A percentile compares a stretch with the other conserved stretches of the same genome.
phyloP scores from a whole-genome alignment of 345 rosid species.

The Pugionium cornutum region DNA sequence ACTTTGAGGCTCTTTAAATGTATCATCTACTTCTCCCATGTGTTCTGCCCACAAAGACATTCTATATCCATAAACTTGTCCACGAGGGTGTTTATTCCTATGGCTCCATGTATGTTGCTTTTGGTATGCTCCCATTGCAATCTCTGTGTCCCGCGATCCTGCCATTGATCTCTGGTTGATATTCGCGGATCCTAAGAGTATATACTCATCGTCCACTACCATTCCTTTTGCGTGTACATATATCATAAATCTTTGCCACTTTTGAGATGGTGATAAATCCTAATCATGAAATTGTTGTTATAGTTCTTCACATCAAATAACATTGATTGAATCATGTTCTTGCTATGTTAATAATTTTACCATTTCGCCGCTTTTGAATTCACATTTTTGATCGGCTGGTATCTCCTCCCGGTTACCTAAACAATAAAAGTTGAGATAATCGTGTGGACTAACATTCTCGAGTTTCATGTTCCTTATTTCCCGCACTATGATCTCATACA shows the following conservation, averaged over 20 bases:
- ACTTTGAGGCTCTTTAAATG: slow-evolving; percentile 55
- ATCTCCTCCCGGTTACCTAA: slow-evolving; percentile 71
- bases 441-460: slow-evolving; percentile 59
- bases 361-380: slow-evolving; percentile 36
- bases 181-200: slow-evolving; percentile 85
- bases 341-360: slow-evolving; percentile 55
- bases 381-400: slow-evolving; percentile 32
- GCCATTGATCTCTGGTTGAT: slow-evolving; percentile 86
- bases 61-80: slow-evolving; percentile 78
- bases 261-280: slow-evolving; percentile 56
- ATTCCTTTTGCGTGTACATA: slow-evolving; percentile 89
- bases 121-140: slow-evolving; percentile 87
- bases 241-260: slow-evolving; percentile 69
- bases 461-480: slow-evolving; percentile 57
- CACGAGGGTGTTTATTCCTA: slow-evolving; percentile 57
- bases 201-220: slow-evolving; percentile 79
- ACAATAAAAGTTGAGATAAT: slow-evolving; percentile 84
- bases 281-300: no score
- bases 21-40: slow-evolving; percentile 50
- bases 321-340: no score
- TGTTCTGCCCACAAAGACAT: slow-evolving; percentile 97
- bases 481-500: slow-evolving; percentile 68
- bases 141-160: slow-evolving; percentile 86
- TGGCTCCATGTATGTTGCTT: slow-evolving; percentile 63
- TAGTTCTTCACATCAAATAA: no score